Conservation (phyloP, 768 basidiomycete species). For the Tulasnella sp. region DNA sequence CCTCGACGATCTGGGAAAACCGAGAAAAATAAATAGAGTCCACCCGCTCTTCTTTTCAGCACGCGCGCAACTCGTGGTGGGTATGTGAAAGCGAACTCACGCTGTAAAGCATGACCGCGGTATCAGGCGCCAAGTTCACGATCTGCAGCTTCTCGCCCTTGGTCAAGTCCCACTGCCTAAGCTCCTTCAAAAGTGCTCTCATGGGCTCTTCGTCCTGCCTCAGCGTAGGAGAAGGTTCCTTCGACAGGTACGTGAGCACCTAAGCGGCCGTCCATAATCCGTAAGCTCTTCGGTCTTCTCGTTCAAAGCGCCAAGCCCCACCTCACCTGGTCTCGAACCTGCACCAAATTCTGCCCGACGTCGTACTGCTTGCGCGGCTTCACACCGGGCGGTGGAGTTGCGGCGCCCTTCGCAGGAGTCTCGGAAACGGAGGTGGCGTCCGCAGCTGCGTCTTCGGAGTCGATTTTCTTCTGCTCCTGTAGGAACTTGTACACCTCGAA, state of each 20-base stretch:
- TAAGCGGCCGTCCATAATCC: too few relatives aligned
- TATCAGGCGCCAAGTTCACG: conserved; percentile 77
- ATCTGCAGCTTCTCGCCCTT: conserved; percentile 89
- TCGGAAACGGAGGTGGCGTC: background rate
- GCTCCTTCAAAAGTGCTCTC: conserved; percentile 48
- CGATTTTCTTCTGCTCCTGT: conserved; percentile 47
- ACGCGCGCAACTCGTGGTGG: too few relatives aligned
- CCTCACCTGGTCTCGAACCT: background rate
- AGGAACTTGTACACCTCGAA: conserved; percentile 74
- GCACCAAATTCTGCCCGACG: background rate
- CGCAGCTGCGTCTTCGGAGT: background rate
- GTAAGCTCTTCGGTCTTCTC: too few relatives aligned
- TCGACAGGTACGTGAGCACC: conserved; percentile 78
- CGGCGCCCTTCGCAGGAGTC: background rate
- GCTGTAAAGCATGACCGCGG: conserved; percentile 78
- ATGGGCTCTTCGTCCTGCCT: conserved; percentile 57
- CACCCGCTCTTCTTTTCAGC: background rate
- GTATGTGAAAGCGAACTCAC: conserved; percentile 35
- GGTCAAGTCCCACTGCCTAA: conserved; percentile 62
- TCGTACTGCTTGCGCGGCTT: background rate
- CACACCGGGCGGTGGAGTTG: background rate
- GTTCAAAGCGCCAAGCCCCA: too few relatives aligned
- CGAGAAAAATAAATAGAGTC: background rate
- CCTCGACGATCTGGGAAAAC: conserved; percentile 80
- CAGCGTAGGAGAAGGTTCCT: conserved; percentile 56